A percentile compares a stretch with the other conserved stretches of the same genome.
phyloP scores from a whole-genome alignment of 139 green algal genomes.

The Mesostigma viride region DNA sequence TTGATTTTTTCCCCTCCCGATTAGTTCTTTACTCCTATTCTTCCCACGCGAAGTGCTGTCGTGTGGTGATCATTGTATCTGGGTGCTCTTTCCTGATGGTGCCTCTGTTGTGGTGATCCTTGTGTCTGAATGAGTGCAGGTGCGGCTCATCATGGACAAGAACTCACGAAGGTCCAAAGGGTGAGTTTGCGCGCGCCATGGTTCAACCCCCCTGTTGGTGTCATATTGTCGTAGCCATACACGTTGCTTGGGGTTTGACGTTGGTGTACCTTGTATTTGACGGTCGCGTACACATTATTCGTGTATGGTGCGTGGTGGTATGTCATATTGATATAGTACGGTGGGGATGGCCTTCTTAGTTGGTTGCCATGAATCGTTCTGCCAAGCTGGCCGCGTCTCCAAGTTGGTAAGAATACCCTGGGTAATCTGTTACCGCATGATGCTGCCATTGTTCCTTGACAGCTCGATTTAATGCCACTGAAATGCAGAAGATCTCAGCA shows the following conservation, averaged over 20 bases:
- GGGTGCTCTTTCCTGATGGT: too few relatives aligned
- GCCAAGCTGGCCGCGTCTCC: too few relatives aligned
- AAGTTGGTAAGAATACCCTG: too few relatives aligned
- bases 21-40: neutral
- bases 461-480: too few relatives aligned
- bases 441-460: too few relatives aligned
- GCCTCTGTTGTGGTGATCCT: neutral
- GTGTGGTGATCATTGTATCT: too few relatives aligned
- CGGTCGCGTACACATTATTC: neutral
- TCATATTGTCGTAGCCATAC: neutral
- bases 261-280: neutral
- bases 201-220: too few relatives aligned
- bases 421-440: too few relatives aligned
- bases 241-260: neutral
- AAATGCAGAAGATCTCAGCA: too few relatives aligned
- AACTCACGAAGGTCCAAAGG: constrained; percentile 76
- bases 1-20: neutral
- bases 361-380: too few relatives aligned
- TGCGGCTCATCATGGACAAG: constrained; percentile 86
- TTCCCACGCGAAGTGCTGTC: neutral
- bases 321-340: neutral
- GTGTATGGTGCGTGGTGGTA: neutral
- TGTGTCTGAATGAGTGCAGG: constrained; percentile 20
- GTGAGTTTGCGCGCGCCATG: constrained; percentile 15
- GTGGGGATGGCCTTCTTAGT: neutral